A percentile compares a stretch with the other conserved stretches of the same genome.
Conservation (phyloP, 2,329 filamentous ascomycete species). For the Basipetospora chlamydospora region DNA sequence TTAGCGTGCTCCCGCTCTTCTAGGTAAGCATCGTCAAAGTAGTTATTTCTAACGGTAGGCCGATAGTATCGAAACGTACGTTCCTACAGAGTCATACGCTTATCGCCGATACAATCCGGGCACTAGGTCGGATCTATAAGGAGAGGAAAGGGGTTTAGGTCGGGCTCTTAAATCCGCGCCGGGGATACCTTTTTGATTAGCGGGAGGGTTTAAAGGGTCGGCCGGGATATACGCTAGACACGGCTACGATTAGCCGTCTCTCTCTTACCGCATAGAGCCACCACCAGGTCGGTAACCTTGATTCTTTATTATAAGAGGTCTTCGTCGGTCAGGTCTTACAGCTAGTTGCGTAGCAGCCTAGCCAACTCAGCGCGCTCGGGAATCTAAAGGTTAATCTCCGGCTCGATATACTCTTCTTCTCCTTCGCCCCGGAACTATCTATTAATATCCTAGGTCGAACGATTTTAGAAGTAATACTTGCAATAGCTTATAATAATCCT, state of each 20-base stretch:
- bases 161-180: background rate
- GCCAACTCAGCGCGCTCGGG: conserved; percentile 9
- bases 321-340: conserved; percentile 7
- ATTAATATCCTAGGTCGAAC: conserved; percentile 15
- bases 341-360: conserved; percentile 10
- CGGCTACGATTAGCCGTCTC: background rate
- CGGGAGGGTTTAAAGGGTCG: background rate
- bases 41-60: conserved; percentile 10
- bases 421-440: conserved; percentile 10
- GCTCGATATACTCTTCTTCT: conserved; percentile 11
- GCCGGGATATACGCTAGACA: background rate
- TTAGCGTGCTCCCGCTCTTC: conserved; percentile 8
- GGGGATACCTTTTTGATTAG: background rate
- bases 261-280: conserved; percentile 10
- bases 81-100: conserved; percentile 7
- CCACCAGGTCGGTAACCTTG: conserved; percentile 10
- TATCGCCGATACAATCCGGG: conserved; percentile 10
- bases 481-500: conserved; percentile 7
- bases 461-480: conserved; percentile 15
- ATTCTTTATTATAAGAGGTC: conserved; percentile 8
- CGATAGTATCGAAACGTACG: conserved; percentile 9
- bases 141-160: conserved; percentile 9
- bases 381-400: conserved; percentile 10
- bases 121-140: conserved; percentile 10
- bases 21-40: conserved; percentile 12